Base-by-base conservation (phyloP, 2,329 filamentous ascomycete species). In the Eutypella sp. region DNA sequence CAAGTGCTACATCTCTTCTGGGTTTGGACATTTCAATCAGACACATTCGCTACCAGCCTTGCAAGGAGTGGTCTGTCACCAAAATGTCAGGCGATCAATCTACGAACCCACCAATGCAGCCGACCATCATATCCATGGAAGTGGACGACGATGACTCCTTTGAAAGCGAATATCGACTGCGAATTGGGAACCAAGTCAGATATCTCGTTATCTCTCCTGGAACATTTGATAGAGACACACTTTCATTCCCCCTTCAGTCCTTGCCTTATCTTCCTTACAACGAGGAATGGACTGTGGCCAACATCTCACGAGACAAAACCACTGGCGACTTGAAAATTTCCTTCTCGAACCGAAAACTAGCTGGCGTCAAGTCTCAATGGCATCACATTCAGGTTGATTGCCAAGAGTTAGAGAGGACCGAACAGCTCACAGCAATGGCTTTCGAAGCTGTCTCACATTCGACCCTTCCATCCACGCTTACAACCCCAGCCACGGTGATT, bases 271-370 rank as follows among this genome's bases (percentile, higher is more conserved):
- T 61, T 47, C 51, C 55, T 42, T 60, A 56, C 27, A 29, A 56
- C 41, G 48, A 59, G 36, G 48, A 55, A 51, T 61, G 55, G 58
- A 58, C 52, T 37, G 52, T 57, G 16, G 57, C 55, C 44, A 10
- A 51, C 38, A 52, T 61, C 37, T 58, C 50, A 37, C 47, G 57
- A 46, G 47, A 57, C 40, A 40, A 50, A 48, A 49, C 47, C 46
- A 57, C 52, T 41, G 55, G 59, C 47, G 48, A 60, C 39, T 52
- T 61, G 47, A 53, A 52, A 49, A 58, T 49, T 34, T 58, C 51
- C 9, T 23, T 61, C 18, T 57, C 44, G 36, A 52, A 56, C 34
- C 48, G 48, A 51, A 43, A 34, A 50, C 47, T 62, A 40, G 47
- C 56, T 41, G 52, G 53, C 40, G 54, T 63, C 29, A 48, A 53